Percentiles rank a stretch among this genome's conserved stretches.
These are phyloP conservation scores for Exophiala sideris DNA, from an alignment of 2,329 filamentous ascomycete species.

Conservation along the genomic window DNA sequence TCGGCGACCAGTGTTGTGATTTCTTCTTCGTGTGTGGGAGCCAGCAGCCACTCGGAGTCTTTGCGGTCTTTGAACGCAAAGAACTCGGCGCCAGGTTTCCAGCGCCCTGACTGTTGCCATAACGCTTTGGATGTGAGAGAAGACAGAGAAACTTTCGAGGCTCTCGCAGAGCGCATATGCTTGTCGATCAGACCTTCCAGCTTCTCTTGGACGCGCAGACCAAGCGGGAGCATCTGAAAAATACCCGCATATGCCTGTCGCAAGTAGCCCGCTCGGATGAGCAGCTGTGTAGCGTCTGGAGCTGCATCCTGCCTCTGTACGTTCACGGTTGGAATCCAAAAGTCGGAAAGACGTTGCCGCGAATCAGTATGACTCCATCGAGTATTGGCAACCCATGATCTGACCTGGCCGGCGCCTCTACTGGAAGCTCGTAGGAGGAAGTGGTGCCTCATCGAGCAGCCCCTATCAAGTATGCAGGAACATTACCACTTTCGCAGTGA, in stretches of 20 bases:
- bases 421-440: background rate
- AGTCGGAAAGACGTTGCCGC: constrained; percentile 20
- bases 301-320: constrained; percentile 22
- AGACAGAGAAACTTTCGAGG: constrained; percentile 77
- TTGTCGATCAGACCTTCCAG: constrained; percentile 81
- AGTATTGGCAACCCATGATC: background rate
- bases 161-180: constrained; percentile 74
- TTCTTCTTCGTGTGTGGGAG: constrained; percentile 95
- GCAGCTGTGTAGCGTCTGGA: constrained; percentile 22
- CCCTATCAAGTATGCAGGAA: background rate
- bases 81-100: constrained; percentile 75
- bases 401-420: background rate
- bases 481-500: background rate
- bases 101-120: constrained; percentile 79
- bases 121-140: constrained; percentile 79
- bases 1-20: constrained; percentile 77
- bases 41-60: constrained; percentile 68
- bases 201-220: constrained; percentile 82
- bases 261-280: constrained; percentile 63
- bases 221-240: constrained; percentile 87
- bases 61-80: constrained; percentile 71
- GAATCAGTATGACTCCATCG: constrained; percentile 12
- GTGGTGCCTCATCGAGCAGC: constrained; percentile 2
- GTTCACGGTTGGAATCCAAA: constrained; percentile 26
- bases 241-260: constrained; percentile 83